Evolutionary conservation across 768 basidiomycete genomes (phyloP).

Genomic region (Mycena floridula): DNA sequence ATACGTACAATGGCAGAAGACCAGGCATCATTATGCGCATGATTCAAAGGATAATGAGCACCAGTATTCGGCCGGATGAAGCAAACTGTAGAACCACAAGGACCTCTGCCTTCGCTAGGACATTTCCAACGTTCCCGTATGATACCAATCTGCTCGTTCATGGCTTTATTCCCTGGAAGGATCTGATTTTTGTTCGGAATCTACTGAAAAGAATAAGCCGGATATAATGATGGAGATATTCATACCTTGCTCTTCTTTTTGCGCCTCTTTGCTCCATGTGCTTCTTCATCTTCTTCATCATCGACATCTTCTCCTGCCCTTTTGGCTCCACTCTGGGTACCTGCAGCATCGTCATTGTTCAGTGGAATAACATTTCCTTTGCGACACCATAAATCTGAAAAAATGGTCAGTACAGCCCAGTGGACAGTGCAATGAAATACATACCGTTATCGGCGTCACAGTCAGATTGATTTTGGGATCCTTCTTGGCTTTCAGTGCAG

Average conservation of each 20-base stretch:
- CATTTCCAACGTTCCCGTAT: not conserved
- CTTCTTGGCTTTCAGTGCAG: not conserved
- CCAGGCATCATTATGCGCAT: not conserved
- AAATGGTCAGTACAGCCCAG: too few species aligned
- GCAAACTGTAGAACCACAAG: not conserved
- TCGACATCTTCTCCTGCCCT: not conserved
- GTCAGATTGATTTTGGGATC: not conserved
- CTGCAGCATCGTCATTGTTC: not conserved
- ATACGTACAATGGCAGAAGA: not conserved
- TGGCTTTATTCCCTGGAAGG: not conserved
- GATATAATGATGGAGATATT: too few species aligned
- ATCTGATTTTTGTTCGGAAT: too few species aligned
- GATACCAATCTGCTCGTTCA: not conserved
- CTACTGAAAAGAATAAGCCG: too few species aligned
- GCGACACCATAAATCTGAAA: not conserved
- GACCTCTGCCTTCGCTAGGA: not conserved
- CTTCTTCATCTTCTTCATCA: not conserved
- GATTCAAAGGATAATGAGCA: not conserved
- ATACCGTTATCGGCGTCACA: too few species aligned
- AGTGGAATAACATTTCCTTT: not conserved
- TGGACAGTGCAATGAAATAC: too few species aligned
- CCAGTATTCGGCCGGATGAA: not conserved
- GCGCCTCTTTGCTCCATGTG: not conserved
- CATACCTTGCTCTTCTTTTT: not conserved
- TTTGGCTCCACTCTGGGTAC: not conserved